Evolutionary conservation across 805 yeast species (phyloP).

Genomic region (Sugiyamaella americana): DNA sequence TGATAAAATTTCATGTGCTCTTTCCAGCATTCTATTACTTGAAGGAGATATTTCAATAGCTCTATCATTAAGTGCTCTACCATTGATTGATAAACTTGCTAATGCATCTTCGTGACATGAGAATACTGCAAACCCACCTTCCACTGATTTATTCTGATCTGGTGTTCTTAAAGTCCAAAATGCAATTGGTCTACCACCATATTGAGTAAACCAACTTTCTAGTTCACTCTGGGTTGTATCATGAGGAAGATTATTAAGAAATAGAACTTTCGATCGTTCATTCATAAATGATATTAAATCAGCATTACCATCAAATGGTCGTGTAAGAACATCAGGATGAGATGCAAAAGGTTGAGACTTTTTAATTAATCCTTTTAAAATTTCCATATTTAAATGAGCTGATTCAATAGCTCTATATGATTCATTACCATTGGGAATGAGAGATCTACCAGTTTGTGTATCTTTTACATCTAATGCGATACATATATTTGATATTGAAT

Average conservation of each 20-base stretch:
- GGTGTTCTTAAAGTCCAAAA: slow-evolving; percentile 80
- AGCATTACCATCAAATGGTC: slow-evolving; percentile 70
- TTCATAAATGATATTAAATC: slow-evolving; percentile 61
- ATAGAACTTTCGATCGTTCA: slow-evolving; percentile 74
- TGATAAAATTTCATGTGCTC: slow-evolving; percentile 72
- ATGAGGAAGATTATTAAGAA: slow-evolving; percentile 69
- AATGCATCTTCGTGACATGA: slow-evolving; percentile 80
- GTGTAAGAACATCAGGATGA: slow-evolving; percentile 51
- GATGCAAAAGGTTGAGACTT: slow-evolving; percentile 45
- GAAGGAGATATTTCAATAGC: slow-evolving; percentile 85
- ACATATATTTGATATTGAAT: slow-evolving; percentile 35
- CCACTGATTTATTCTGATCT: slow-evolving; percentile 45
- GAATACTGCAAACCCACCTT: slow-evolving; percentile 81
- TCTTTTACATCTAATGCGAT: slow-evolving; percentile 43
- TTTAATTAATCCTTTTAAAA: slow-evolving; percentile 1
- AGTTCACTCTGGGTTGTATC: slow-evolving; percentile 89
- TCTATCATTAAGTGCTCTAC: slow-evolving; percentile 65
- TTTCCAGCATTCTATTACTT: slow-evolving; percentile 66
- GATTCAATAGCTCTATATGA: slow-evolving; percentile 9
- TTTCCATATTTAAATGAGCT: slow-evolving; percentile 1
- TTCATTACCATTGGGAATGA: slow-evolving; percentile 14
- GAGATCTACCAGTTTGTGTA: neutral
- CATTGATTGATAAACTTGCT: slow-evolving; percentile 72
- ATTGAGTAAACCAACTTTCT: slow-evolving; percentile 86
- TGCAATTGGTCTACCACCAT: slow-evolving; percentile 79